Evolutionary conservation across 2,329 filamentous ascomycete genomes (phyloP), one percentile per base, ranked within the genome.

Genomic region (Ophiostoma fasciatum): DNA sequence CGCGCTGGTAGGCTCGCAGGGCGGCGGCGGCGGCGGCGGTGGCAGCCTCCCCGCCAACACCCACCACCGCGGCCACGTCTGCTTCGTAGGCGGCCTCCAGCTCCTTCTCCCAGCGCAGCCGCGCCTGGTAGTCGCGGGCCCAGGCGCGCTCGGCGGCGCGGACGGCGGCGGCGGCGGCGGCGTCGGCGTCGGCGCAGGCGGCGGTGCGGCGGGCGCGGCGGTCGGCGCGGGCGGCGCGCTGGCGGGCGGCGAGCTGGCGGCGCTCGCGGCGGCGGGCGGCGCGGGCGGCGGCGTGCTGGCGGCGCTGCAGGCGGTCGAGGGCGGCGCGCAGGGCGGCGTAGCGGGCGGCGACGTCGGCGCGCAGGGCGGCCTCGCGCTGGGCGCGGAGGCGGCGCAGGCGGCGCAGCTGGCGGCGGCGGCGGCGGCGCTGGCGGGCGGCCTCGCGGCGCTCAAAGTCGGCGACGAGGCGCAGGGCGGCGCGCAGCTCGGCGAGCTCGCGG

Each of bases 391-490:
- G 51, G 1, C 59, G 48, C 42, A 58, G 56, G 10, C 47, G 51
- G 8, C 51, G 51, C 29, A 53, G 54, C 38, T 57, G 55, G 36
- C 53, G 56, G 40, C 59, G 60, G 31, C 51, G 52, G 28, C 22
- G 12, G 18, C 12, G n/a, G 21, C 19, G 8, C 29, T 30, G 27
- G 12, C 19, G 36, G n/a, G n/a, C 14, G 1, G 57, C 58, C 46
- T 67, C 61, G 36, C 62, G 57, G 14, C 55, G 55, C 51, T 69
- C 62, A 38, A 63, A 61, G 33, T 64, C 63, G 30, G 58, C 66
- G 4, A 73, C 61, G 28, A 59, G 52, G 4, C 58, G 50, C 2
- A 71, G 45, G 5, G 62, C 60, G 17, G 60, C 54, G 3, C 52
- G 48, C 10, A 57, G 33, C 46, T 56, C 60, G 14, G 28, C 31